phyloP scores from a whole-genome alignment of 2,329 filamentous ascomycete genomes.

The Penicillium sp. region DNA sequence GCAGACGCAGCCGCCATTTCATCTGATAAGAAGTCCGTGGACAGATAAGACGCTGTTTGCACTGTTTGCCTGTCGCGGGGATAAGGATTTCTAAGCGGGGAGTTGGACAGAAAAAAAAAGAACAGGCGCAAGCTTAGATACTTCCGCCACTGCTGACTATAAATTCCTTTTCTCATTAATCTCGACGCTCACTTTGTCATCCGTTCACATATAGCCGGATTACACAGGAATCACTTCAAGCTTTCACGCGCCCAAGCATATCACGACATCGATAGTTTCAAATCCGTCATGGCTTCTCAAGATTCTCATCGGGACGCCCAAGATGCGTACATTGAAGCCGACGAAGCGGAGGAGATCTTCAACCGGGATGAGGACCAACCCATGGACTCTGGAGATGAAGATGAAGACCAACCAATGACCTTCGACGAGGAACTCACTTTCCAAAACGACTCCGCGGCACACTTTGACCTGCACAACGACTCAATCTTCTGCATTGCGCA shows the following conservation, averaged over 20 bases:
- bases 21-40: not conserved
- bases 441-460: constrained; percentile 86
- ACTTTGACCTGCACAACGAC: constrained; percentile 86
- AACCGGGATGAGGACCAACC: constrained; percentile 61
- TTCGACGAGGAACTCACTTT: constrained; percentile 57
- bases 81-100: constrained; percentile 24
- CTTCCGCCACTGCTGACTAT: constrained; percentile 3
- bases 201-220: not conserved
- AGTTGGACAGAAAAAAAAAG: constrained; percentile 18
- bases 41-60: constrained; percentile 11
- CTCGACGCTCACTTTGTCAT: not conserved
- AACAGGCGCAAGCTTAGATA: constrained; percentile 4
- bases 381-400: constrained; percentile 69
- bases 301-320: constrained; percentile 48
- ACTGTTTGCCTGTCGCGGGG: constrained; percentile 19
- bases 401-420: constrained; percentile 48
- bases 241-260: not conserved
- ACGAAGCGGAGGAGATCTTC: constrained; percentile 74
- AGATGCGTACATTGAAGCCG: constrained; percentile 66
- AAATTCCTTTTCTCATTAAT: not conserved
- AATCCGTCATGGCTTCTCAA: constrained; percentile 30
- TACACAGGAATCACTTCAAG: not conserved
- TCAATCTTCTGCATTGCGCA: constrained; percentile 93
- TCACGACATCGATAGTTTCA: not conserved
- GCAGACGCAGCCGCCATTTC: too few species aligned